These are phyloP conservation scores for Gymnopus androsaceus DNA, from an alignment of 1,284 basidiomycete genomes.

Conservation along the genomic window DNA sequence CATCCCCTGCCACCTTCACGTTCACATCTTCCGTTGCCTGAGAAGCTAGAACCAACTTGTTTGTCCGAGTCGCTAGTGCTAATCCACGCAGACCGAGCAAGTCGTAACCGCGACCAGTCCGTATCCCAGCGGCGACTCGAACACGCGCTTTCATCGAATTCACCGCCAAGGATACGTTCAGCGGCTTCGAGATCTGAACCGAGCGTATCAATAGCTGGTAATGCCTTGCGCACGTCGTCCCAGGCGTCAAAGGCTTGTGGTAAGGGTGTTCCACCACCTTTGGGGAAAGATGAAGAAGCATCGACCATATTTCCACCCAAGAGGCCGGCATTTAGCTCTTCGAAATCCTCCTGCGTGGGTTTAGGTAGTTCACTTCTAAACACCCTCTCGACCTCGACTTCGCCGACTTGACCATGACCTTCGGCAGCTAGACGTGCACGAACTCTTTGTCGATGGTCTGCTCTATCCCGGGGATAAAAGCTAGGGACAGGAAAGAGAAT, in stretches of 20 bases:
- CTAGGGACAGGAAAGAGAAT: constrained; percentile 46
- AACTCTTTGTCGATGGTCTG: constrained; percentile 34
- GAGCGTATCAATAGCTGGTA: too few species aligned
- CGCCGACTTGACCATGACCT: not conserved
- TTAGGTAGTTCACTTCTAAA: constrained; percentile 24
- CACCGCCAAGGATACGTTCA: constrained; percentile 10
- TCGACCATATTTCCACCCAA: constrained; percentile 29
- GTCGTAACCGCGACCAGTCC: constrained; percentile 57
- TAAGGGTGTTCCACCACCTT: constrained; percentile 16
- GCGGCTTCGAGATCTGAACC: not conserved
- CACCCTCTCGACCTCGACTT: constrained; percentile 2
- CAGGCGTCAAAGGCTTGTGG: not conserved
- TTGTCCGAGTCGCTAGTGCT: not conserved
- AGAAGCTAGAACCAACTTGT: constrained; percentile 14
- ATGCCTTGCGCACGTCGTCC: not conserved
- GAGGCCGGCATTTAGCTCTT: constrained; percentile 50
- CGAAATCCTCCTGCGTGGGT: constrained; percentile 61
- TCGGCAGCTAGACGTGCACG: not conserved
- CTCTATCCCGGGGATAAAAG: constrained; percentile 48
- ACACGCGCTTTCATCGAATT: constrained; percentile 30
- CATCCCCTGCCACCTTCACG: too few species aligned
- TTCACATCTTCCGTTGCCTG: constrained; percentile 31
- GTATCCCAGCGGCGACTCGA: constrained; percentile 53
- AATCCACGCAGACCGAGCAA: constrained; percentile 44
- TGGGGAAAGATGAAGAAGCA: not conserved